Percentiles rank a stretch among this genome's conserved stretches.
phyloP scores from a whole-genome alignment of 768 basidiomycete genomes.

The Rhizopogon vinicolor region DNA sequence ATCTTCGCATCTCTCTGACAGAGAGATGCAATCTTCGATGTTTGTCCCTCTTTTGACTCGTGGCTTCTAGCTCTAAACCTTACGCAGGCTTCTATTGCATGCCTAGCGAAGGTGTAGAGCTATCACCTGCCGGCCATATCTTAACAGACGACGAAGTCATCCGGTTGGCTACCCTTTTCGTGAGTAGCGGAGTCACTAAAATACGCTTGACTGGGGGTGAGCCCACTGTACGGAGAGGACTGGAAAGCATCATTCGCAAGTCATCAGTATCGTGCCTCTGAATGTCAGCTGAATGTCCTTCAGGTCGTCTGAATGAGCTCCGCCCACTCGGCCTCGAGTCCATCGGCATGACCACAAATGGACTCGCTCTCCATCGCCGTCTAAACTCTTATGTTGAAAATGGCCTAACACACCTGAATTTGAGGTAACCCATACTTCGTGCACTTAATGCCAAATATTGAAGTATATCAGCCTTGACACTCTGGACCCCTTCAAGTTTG shows the following conservation, averaged over 20 bases:
- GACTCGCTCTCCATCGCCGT: slow-evolving; percentile 68
- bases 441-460: neutral
- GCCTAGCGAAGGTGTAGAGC: slow-evolving; percentile 74
- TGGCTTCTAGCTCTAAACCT: neutral
- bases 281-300: slow-evolving; percentile 5
- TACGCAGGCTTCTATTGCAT: slow-evolving; percentile 83
- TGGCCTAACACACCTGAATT: slow-evolving; percentile 74
- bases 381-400: slow-evolving; percentile 62
- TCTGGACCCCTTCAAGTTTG: slow-evolving; percentile 81
- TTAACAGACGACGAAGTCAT: slow-evolving; percentile 75
- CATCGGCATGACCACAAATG: slow-evolving; percentile 86
- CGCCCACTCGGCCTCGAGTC: slow-evolving; percentile 58
- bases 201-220: slow-evolving; percentile 88
- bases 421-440: slow-evolving; percentile 40
- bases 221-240: slow-evolving; percentile 76
- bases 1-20: slow-evolving; percentile 84
- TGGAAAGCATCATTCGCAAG: slow-evolving; percentile 65
- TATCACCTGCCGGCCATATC: slow-evolving; percentile 65
- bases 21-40: slow-evolving; percentile 88
- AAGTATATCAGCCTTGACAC: slow-evolving; percentile 63
- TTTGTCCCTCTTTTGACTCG: slow-evolving; percentile 24
- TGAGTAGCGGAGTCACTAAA: slow-evolving; percentile 78
- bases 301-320: slow-evolving; percentile 62
- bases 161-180: slow-evolving; percentile 72
- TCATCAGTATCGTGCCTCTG: slow-evolving; percentile 2